Base-by-base conservation (phyloP, 169 alveolate species). In the Eimeria falciformis region DNA sequence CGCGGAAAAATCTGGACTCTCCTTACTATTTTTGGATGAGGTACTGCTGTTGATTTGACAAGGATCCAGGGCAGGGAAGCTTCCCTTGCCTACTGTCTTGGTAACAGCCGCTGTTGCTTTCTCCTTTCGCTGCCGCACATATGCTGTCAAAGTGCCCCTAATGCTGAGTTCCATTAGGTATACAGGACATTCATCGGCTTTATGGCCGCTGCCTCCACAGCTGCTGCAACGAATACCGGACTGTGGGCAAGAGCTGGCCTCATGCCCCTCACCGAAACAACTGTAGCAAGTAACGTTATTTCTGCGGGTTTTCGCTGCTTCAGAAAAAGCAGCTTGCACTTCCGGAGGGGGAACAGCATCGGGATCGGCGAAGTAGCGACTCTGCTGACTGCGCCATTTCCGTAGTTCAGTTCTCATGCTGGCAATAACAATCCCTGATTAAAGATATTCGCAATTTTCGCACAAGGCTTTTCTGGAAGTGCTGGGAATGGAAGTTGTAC, bases 51-150 rank as follows among this genome's bases (percentile, higher is more conserved):
- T 45, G 88, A 29, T 78, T 27, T 21, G 25, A 33, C 27, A 50
- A 46, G 85, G 46, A 75, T 75, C 66, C 45, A n/a, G 85, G 55
- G 88, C 62, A n/a, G 88, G 88, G 53, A 78, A 78, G 12, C 88
- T 14, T 17, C 88, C 88, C 50, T 78, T 78, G 55, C 53, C 73
- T 11, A 47, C 29, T n/a, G 25, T 2, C 5, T 11, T 7, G 9
- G 5, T n/a, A 2, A 9, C 45, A 4, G n/a, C 21, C 17, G 21
- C 43, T 23, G 5, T 45, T 5, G 68, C 71, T 78, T 78, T 68
- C 43, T 78, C 53, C 53, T 33, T 50, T n/a, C 71, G 40, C 21
- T 78, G 50, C 33, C 53, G 88, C 27, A 78, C 53, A 29, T 78
- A 43, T 29, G 71, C 88, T 40, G 73, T 78, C 7, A 78, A 62